A percentile compares a stretch with the other conserved stretches of the same genome.
These are phyloP conservation scores for Aspergillus ostianus DNA, from an alignment of 495 filamentous ascomycete species.

Conservation along the genomic window DNA sequence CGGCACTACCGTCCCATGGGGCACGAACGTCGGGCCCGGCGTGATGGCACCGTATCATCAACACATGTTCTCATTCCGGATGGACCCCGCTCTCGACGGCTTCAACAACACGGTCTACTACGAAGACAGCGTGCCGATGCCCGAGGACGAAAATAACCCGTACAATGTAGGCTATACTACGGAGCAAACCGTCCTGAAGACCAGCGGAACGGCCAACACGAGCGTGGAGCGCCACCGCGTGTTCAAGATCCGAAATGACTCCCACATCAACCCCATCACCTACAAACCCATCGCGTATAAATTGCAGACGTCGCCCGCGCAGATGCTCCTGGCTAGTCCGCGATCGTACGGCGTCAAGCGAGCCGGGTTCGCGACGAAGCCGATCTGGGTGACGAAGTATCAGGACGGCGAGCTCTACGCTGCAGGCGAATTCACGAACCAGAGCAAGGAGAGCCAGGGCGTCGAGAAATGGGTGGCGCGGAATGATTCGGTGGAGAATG, in stretches of 20 bases:
- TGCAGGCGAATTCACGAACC: conserved; percentile 85
- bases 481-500: conserved; percentile 49
- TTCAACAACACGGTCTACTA: conserved; percentile 66
- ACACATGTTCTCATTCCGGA: conserved; percentile 86
- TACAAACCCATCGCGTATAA: conserved; percentile 78
- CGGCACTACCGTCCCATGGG: conserved; percentile 61
- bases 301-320: conserved; percentile 67
- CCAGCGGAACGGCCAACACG: conserved; percentile 63
- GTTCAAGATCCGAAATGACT: conserved; percentile 81
- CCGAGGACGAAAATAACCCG: conserved; percentile 69
- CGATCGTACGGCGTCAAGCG: conserved; percentile 70
- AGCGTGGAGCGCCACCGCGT: conserved; percentile 62
- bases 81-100: conserved; percentile 82
- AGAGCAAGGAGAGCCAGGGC: conserved; percentile 60
- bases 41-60: conserved; percentile 80
- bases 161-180: conserved; percentile 73
- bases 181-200: conserved; percentile 56
- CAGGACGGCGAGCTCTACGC: conserved; percentile 79
- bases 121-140: conserved; percentile 72
- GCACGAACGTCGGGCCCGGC: conserved; percentile 83
- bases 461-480: conserved; percentile 43
- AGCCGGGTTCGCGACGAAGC: conserved; percentile 79
- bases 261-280: conserved; percentile 67
- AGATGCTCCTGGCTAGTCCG: conserved; percentile 71
- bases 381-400: conserved; percentile 81